Conservation (phyloP, 495 filamentous ascomycete species). For the Podospora pseudocomata region DNA sequence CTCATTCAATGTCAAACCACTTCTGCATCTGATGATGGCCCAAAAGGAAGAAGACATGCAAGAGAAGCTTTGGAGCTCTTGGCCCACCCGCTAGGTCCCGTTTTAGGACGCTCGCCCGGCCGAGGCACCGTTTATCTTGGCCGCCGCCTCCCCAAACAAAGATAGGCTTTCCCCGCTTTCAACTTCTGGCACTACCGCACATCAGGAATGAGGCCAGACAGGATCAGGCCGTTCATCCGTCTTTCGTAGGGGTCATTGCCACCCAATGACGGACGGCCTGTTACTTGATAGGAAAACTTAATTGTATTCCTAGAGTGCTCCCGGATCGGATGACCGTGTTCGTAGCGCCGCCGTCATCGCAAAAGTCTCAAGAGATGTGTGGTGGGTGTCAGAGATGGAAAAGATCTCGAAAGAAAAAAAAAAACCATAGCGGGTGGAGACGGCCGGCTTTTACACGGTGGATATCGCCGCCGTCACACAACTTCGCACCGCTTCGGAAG, state of each 20-base stretch:
- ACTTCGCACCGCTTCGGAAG: not conserved
- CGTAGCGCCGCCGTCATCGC: not conserved
- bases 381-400: not conserved
- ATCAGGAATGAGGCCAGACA: not conserved
- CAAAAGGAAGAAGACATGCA: not conserved
- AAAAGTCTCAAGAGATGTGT: not conserved
- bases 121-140: not conserved
- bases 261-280: not conserved
- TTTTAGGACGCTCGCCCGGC: not conserved
- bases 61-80: not conserved
- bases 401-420: not conserved
- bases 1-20: not conserved
- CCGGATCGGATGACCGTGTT: not conserved
- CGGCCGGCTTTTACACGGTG: conserved; percentile 2
- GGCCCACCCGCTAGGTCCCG: not conserved
- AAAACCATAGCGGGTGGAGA: not conserved
- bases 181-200: not conserved
- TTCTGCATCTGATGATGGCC: not conserved
- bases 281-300: conserved; percentile 10
- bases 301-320: not conserved
- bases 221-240: not conserved
- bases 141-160: not conserved
- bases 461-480: conserved; percentile 6
- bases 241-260: not conserved
- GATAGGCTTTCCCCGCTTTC: conserved; percentile 13